Percentiles rank a stretch among this genome's conserved stretches.
Evolutionary conservation across 2,329 filamentous ascomycete species (phyloP).

Genomic region (Hirsutella rhossiliensis): DNA sequence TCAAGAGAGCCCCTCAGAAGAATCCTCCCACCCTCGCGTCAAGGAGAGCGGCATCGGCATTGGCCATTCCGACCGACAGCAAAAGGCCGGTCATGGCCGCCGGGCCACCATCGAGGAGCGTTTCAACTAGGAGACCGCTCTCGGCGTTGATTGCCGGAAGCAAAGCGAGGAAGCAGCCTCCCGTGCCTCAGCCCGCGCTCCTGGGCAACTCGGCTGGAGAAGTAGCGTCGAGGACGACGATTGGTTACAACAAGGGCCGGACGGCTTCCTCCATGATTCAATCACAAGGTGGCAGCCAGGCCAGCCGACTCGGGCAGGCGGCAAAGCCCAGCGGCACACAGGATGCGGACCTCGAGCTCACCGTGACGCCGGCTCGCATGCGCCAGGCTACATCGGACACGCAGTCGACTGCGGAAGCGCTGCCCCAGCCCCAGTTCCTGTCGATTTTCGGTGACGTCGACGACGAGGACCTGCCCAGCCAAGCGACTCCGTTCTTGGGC

Average conservation of each 20-base stretch:
- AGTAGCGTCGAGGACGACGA: slow-evolving; percentile 63
- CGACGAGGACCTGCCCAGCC: slow-evolving; percentile 21
- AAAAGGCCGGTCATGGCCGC: background rate
- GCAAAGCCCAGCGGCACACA: slow-evolving; percentile 5
- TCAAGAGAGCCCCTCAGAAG: slow-evolving; percentile 5
- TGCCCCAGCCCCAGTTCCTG: slow-evolving; percentile 38
- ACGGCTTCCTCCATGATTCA: slow-evolving; percentile 35
- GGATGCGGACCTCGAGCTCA: slow-evolving; percentile 17
- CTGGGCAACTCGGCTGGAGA: slow-evolving; percentile 49
- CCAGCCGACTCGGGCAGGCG: slow-evolving; percentile 5
- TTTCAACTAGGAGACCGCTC: slow-evolving; percentile 13
- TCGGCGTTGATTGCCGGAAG: slow-evolving; percentile 17
- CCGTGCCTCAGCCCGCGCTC: slow-evolving; percentile 32
- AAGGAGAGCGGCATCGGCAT: slow-evolving; percentile 39
- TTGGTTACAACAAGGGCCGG: slow-evolving; percentile 76
- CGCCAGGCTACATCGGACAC: slow-evolving; percentile 11
- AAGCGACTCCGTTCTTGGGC: slow-evolving; percentile 9
- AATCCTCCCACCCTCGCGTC: slow-evolving; percentile 24
- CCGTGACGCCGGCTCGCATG: slow-evolving; percentile 33
- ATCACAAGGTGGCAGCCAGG: slow-evolving; percentile 6
- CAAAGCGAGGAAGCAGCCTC: slow-evolving; percentile 22
- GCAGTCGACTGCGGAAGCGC: slow-evolving; percentile 7
- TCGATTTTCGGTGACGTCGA: slow-evolving; percentile 46
- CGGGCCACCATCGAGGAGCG: background rate
- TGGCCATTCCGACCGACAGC: slow-evolving; percentile 20